Evolutionary conservation across 2,329 filamentous ascomycete species (phyloP), one percentile per base, ranked within the genome.

Genomic region (Chaetomium globosum): DNA sequence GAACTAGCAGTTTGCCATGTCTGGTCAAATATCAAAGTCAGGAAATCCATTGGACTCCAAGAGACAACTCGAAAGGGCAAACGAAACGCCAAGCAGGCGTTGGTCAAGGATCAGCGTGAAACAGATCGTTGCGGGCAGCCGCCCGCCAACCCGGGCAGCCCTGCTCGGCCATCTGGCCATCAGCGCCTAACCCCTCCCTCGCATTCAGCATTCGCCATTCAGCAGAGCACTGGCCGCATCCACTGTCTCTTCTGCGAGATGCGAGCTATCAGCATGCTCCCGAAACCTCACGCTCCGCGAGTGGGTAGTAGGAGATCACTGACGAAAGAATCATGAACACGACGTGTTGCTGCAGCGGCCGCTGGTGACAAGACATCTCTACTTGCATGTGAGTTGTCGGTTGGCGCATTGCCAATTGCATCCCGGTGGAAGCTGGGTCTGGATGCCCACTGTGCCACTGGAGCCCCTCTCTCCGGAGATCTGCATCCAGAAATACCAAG

Each of bases 21-120:
- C 21, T n/a, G 21, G 21, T 26, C 19, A 28, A 26, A 23, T 23
- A 48, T 16, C 16, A 1, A n/a, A 21, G 12, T 21, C 31, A 13
- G 6, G 26, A 2, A 12, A 19, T 23, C 39, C 23, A 54, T 31
- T 57, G 49, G 59, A 1, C 30, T 16, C 48, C 53, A 10, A 39
- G 28, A 9, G 13, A 5, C 49, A 23, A n/a, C 39, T 16, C n/a
- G 16, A 7, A 19, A 9, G 52, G 21, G 19, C 36, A 55, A 65
- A 65, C 59, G 60, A 67, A 65, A 67, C 66, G 66, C 59, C 63
- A 64, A 67, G 63, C 49, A 56, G 21, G 10, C 28, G 28, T 33
- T 16, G 46, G 31, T 33, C 55, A 19, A 19, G 46, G 52, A 43
- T 59, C 58, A 31, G 19, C 49, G 51, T 59, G 65, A 67, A 64